Percentiles rank a stretch among this genome's conserved stretches.
Conservation (phyloP, 1,284 basidiomycete genomes). For the Wallemia mellicola region DNA sequence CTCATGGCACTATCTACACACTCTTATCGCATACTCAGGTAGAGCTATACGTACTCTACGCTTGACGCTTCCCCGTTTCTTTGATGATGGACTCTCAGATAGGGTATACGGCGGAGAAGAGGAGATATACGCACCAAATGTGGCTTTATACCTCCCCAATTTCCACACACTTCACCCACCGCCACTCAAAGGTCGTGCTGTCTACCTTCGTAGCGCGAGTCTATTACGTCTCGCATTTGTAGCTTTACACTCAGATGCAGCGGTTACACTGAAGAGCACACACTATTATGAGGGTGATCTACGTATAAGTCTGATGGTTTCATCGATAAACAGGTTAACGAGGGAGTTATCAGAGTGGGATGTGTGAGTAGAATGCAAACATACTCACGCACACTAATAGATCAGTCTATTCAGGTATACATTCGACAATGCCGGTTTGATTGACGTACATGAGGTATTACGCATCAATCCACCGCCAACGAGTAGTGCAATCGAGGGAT, state of each 20-base stretch:
- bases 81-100: neutral
- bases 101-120: no score
- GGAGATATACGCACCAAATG: no score
- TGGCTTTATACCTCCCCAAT: no score
- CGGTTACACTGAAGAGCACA: neutral
- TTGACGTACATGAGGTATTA: neutral
- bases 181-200: no score
- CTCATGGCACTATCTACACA: neutral
- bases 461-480: neutral
- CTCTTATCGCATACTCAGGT: conserved; percentile 2
- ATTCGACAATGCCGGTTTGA: neutral
- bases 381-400: neutral
- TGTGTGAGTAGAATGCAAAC: no score
- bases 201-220: neutral
- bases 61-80: neutral
- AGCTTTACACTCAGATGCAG: neutral
- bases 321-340: no score
- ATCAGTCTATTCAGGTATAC: neutral
- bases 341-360: no score
- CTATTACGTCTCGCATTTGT: neutral
- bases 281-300: neutral
- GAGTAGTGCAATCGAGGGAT: neutral
- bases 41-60: neutral
- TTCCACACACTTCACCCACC: neutral
- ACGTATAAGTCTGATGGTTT: neutral